Conservation (phyloP, 2,329 filamentous ascomycete species). For the Hysterium pulicare region DNA sequence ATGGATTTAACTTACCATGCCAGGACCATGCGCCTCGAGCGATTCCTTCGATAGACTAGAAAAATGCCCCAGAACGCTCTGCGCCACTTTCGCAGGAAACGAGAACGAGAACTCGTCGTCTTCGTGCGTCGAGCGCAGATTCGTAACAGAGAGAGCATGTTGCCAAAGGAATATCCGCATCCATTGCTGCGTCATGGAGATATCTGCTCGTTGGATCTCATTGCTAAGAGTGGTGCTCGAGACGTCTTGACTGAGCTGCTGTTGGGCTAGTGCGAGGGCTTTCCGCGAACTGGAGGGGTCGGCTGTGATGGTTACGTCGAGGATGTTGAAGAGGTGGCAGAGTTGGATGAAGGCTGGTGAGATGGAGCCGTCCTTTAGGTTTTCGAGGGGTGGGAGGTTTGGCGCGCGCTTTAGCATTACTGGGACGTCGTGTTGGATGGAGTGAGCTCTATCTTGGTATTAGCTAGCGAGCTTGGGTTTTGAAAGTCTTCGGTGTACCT, state of each 20-base stretch:
- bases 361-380: slow-evolving; percentile 29
- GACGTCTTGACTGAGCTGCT: slow-evolving; percentile 29
- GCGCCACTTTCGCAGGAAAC: slow-evolving; percentile 32
- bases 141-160: slow-evolving; percentile 33
- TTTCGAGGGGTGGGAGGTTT: slow-evolving; percentile 25
- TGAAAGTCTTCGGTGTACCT: slow-evolving; percentile 7
- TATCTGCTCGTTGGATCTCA: slow-evolving; percentile 35
- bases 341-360: slow-evolving; percentile 33
- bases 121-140: slow-evolving; percentile 24
- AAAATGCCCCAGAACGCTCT: slow-evolving; percentile 28
- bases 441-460: slow-evolving; percentile 22
- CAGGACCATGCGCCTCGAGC: slow-evolving; percentile 33
- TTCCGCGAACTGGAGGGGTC: slow-evolving; percentile 26
- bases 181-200: slow-evolving; percentile 38
- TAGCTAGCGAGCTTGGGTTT: background rate
- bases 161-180: slow-evolving; percentile 38
- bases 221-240: slow-evolving; percentile 27
- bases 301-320: slow-evolving; percentile 32
- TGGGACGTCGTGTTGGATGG: slow-evolving; percentile 34
- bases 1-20: slow-evolving; percentile 29
- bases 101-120: slow-evolving; percentile 35
- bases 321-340: slow-evolving; percentile 32
- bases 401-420: slow-evolving; percentile 28
- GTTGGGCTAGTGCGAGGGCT: slow-evolving; percentile 29
- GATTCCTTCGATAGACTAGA: slow-evolving; percentile 29